These are phyloP conservation scores for Gonapodya prolifera DNA, from an alignment of 192 early-diverging fungal species.

Conservation along the genomic window DNA sequence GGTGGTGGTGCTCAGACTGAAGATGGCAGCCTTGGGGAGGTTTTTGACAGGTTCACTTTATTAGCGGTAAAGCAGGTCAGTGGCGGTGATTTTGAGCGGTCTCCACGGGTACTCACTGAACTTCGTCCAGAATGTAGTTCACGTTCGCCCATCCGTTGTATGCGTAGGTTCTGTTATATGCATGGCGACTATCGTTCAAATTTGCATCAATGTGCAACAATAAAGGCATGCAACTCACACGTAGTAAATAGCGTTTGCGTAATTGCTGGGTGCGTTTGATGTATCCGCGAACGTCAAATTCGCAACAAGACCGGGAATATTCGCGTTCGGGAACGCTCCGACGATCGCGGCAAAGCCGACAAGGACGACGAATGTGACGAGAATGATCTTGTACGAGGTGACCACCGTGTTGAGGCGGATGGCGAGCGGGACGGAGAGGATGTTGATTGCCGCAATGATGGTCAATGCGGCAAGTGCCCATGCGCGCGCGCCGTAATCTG, in stretches of 20 bases:
- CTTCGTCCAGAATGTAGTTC: slow-evolving; percentile 72
- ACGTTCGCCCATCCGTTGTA: slow-evolving; percentile 61
- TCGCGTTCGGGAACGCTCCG: slow-evolving; percentile 26
- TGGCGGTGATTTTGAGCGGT: too few relatives aligned
- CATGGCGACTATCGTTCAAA: too few relatives aligned
- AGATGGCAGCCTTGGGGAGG: slow-evolving; percentile 64
- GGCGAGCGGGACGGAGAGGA: neutral
- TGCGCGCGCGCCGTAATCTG: too few relatives aligned
- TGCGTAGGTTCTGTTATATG: slow-evolving; percentile 41
- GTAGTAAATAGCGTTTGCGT: slow-evolving; percentile 33
- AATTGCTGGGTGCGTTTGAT: slow-evolving; percentile 26
- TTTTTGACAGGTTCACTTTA: slow-evolving; percentile 51
- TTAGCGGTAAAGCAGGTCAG: neutral
- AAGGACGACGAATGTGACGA: slow-evolving; percentile 50
- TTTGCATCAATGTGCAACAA: too few relatives aligned
- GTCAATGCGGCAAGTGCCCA: neutral
- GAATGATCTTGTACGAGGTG: slow-evolving; percentile 37
- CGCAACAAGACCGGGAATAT: slow-evolving; percentile 27
- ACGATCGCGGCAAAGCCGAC: slow-evolving; percentile 52
- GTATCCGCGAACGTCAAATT: slow-evolving; percentile 49
- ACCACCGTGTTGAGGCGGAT: neutral
- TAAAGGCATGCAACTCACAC: too few relatives aligned
- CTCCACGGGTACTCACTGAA: too few relatives aligned
- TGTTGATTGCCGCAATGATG: slow-evolving; percentile 10
- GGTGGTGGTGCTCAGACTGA: slow-evolving; percentile 56